These are phyloP conservation scores for Zopfia rhizophila DNA, from an alignment of 2,329 filamentous ascomycete species.

Conservation along the genomic window DNA sequence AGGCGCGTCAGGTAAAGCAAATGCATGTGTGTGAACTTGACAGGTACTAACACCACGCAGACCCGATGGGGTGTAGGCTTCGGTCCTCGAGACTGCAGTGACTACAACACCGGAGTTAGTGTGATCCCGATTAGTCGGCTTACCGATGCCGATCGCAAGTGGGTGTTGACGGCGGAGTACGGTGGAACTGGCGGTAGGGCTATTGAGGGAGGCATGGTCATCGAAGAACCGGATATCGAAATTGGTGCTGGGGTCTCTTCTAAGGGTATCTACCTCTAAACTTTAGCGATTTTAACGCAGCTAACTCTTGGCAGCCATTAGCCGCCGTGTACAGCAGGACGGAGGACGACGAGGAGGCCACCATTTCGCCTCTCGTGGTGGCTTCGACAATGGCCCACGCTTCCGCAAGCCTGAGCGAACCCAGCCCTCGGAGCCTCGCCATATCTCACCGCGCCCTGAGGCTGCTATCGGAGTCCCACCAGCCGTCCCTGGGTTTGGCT, in stretches of 20 bases:
- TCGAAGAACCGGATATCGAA: slow-evolving; percentile 98
- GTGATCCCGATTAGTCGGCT: slow-evolving; percentile 91
- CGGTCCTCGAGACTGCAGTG: slow-evolving; percentile 94
- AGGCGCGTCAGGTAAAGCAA: slow-evolving; percentile 55
- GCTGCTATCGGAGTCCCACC: slow-evolving; percentile 62
- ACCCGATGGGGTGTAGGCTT: slow-evolving; percentile 98
- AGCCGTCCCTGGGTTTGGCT: slow-evolving; percentile 65
- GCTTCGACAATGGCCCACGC: slow-evolving; percentile 35
- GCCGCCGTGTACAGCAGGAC: slow-evolving; percentile 47
- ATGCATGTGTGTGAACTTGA: slow-evolving; percentile 3
- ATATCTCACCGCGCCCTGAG: slow-evolving; percentile 46
- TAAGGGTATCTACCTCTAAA: slow-evolving; percentile 68
- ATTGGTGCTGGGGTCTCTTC: slow-evolving; percentile 97
- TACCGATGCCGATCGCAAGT: slow-evolving; percentile 96
- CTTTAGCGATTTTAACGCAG: too few relatives aligned
- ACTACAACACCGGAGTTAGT: slow-evolving; percentile 92
- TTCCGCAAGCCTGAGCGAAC: slow-evolving; percentile 42
- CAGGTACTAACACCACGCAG: slow-evolving; percentile 56
- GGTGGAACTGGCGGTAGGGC: slow-evolving; percentile 87
- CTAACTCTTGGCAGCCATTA: slow-evolving; percentile 43
- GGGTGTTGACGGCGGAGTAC: slow-evolving; percentile 93
- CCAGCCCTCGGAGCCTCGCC: slow-evolving; percentile 36
- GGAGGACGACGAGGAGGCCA: slow-evolving; percentile 35
- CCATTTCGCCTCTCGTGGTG: slow-evolving; percentile 25
- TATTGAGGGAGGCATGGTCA: slow-evolving; percentile 84